Evolutionary conservation across 2,329 filamentous ascomycete genomes (phyloP).

Genomic region (Pestalotiopsis sp.): DNA sequence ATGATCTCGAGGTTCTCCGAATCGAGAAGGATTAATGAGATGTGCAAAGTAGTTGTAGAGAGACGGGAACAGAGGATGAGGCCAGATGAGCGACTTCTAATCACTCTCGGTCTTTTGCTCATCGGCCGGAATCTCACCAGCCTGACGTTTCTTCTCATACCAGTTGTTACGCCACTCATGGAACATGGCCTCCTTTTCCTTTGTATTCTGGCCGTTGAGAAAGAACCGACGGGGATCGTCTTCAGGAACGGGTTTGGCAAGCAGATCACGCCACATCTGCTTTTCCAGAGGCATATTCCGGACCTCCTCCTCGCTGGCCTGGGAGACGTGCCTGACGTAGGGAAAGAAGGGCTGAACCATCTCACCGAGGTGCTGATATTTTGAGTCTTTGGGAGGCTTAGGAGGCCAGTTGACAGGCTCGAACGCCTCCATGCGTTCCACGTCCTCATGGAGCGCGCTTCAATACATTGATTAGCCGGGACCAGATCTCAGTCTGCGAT

Average conservation of each 20-base stretch:
- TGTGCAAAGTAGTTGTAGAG: background rate
- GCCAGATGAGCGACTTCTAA: background rate
- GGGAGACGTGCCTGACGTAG: background rate
- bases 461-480: background rate
- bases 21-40: background rate
- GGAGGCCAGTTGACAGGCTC: slow-evolving; percentile 13
- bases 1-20: background rate
- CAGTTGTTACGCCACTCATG: slow-evolving; percentile 11
- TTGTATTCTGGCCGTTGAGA: background rate
- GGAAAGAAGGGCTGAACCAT: background rate
- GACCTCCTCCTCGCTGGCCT: background rate
- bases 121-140: background rate
- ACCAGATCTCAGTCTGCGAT: background rate
- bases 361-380: slow-evolving; percentile 2
- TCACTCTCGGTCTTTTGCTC: background rate
- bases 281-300: background rate
- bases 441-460: slow-evolving; percentile 5
- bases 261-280: slow-evolving; percentile 11
- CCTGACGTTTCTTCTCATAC: background rate
- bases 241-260: slow-evolving; percentile 3
- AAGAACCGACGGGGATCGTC: slow-evolving; percentile 6
- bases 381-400: slow-evolving; percentile 4
- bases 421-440: slow-evolving; percentile 7
- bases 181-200: slow-evolving; percentile 1
- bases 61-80: background rate